Percentiles rank a stretch among this genome's conserved stretches.
phyloP scores from a whole-genome alignment of 1,139 yeast species.

The Spathaspora sp. region DNA sequence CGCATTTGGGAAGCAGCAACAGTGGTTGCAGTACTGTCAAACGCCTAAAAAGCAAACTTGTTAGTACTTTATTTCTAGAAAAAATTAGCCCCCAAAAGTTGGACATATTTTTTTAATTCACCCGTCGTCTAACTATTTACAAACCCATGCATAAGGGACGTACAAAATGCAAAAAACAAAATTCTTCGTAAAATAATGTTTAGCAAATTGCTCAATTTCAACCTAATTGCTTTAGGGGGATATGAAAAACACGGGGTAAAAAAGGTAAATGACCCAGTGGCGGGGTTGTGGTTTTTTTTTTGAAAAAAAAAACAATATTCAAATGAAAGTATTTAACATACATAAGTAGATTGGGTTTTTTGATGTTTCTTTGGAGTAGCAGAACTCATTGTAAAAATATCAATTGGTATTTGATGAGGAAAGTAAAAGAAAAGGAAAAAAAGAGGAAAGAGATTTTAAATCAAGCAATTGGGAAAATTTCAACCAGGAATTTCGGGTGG shows the following conservation, averaged over 20 bases:
- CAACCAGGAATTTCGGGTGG: constrained; percentile 1
- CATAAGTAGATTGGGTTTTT: constrained; percentile 71
- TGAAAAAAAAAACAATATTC: neutral
- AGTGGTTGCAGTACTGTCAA: constrained; percentile 92
- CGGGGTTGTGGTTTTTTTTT: no score
- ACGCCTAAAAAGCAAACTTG: constrained; percentile 52
- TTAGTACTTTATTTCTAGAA: constrained; percentile 19
- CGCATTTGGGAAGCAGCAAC: constrained; percentile 99
- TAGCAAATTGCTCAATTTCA: no score
- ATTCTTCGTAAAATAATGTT: no score
- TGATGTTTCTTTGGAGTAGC: constrained; percentile 55
- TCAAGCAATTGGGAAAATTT: neutral
- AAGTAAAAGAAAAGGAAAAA: neutral
- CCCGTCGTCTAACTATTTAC: neutral
- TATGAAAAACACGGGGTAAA: no score
- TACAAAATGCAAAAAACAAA: neutral
- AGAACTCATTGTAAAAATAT: neutral
- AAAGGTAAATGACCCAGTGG: neutral
- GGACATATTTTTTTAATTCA: neutral
- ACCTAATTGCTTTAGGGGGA: no score
- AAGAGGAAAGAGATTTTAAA: neutral
- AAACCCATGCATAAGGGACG: neutral
- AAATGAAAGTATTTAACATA: constrained; percentile 29
- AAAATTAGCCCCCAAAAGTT: neutral
- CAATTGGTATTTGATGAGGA: constrained; percentile 1